phyloP scores from a whole-genome alignment of 345 rosid species.

The Zanthoxylum bungeanum region DNA sequence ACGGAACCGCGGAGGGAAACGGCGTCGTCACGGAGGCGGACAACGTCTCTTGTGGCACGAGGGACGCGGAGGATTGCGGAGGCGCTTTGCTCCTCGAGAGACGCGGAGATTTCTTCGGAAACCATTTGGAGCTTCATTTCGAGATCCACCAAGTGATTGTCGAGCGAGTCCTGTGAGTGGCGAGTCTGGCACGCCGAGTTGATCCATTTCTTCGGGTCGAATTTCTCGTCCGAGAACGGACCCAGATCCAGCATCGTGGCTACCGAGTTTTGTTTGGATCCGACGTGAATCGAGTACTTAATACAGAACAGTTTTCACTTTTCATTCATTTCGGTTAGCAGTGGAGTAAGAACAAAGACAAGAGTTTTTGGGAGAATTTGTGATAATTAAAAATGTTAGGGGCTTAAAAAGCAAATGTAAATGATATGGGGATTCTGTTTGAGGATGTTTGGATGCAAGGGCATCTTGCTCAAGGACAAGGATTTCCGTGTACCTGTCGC shows the following conservation, averaged over 20 bases:
- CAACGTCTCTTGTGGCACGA: slow-evolving; percentile 87
- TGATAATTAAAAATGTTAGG: neutral
- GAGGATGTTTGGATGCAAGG: neutral
- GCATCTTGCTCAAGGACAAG: neutral
- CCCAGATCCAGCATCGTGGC: slow-evolving; percentile 88
- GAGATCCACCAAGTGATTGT: slow-evolving; percentile 89
- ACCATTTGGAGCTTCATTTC: slow-evolving; percentile 99
- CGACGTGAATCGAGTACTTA: neutral
- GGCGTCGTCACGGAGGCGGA: slow-evolving; percentile 93
- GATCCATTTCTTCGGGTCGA: slow-evolving; percentile 96
- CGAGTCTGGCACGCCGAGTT: slow-evolving; percentile 77
- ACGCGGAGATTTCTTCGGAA: slow-evolving; percentile 92
- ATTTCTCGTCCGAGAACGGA: slow-evolving; percentile 89
- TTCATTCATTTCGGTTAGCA: neutral
- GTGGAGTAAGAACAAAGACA: neutral
- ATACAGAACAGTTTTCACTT: neutral
- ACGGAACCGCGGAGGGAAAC: slow-evolving; percentile 75
- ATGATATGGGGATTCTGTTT: neutral
- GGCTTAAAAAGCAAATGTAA: neutral
- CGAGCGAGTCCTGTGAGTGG: slow-evolving; percentile 82
- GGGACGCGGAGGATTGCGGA: slow-evolving; percentile 91
- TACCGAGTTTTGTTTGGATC: slow-evolving; percentile 3
- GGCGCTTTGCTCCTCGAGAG: slow-evolving; percentile 96
- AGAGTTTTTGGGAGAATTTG: neutral
- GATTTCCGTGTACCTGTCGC: neutral